Conservation (phyloP, 495 filamentous ascomycete species). For the Neurospora intermedia region DNA sequence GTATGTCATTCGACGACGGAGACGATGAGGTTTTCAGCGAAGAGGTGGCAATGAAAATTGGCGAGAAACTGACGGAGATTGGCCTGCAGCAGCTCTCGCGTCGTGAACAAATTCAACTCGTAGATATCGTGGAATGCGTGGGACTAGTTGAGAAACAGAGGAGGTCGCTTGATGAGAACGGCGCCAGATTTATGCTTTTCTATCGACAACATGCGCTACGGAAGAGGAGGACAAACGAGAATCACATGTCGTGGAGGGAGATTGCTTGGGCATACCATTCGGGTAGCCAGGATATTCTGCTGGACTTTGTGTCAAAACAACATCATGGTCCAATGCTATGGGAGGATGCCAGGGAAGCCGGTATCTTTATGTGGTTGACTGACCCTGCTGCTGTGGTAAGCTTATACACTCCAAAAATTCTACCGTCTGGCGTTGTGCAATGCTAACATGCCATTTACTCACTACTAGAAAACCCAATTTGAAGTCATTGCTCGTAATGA, state of each 20-base stretch:
- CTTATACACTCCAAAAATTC: background rate
- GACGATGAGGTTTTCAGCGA: slow-evolving; percentile 57
- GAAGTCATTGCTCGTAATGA: slow-evolving; percentile 86
- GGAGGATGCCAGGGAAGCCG: slow-evolving; percentile 75
- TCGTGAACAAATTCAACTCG: slow-evolving; percentile 80
- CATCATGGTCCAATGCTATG: slow-evolving; percentile 70
- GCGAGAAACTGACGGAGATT: slow-evolving; percentile 64
- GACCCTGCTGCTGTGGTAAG: slow-evolving; percentile 67
- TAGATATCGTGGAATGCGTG: slow-evolving; percentile 79
- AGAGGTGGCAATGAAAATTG: slow-evolving; percentile 57
- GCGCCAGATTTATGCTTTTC: slow-evolving; percentile 79
- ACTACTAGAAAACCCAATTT: slow-evolving; percentile 58
- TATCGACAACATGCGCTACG: slow-evolving; percentile 76
- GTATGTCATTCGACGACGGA: slow-evolving; percentile 37
- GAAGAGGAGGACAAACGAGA: slow-evolving; percentile 50
- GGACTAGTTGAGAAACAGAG: slow-evolving; percentile 81
- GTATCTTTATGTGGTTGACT: slow-evolving; percentile 91
- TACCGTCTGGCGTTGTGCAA: background rate
- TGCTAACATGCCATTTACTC: background rate
- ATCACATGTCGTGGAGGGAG: slow-evolving; percentile 79
- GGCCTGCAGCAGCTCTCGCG: slow-evolving; percentile 75
- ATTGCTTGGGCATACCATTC: slow-evolving; percentile 94
- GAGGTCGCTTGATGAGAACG: slow-evolving; percentile 87
- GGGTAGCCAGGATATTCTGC: slow-evolving; percentile 80
- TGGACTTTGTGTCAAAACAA: slow-evolving; percentile 76